Conservation (phyloP, 768 basidiomycete genomes). For the Lyophyllum decastes region DNA sequence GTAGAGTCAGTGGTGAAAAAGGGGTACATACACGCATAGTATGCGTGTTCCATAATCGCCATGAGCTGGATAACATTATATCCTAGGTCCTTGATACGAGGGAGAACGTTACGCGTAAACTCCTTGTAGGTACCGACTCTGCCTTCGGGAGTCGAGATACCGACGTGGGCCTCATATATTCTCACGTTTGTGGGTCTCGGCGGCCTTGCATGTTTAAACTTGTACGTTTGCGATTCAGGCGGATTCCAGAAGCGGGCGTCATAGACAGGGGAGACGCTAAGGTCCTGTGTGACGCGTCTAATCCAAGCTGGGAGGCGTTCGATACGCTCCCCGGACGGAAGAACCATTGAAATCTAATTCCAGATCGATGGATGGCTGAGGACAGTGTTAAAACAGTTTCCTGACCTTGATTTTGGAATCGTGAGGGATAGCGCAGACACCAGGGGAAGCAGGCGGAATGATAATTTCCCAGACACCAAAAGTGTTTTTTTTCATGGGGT, state of each 20-base stretch:
- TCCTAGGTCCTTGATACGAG: slow-evolving; percentile 86
- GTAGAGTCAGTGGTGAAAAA: neutral
- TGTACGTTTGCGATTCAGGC: slow-evolving; percentile 65
- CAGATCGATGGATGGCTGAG: slow-evolving; percentile 2
- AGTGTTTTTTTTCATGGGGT: slow-evolving; percentile 81
- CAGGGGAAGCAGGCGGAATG: slow-evolving; percentile 65
- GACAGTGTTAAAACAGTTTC: neutral
- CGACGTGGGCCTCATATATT: slow-evolving; percentile 98
- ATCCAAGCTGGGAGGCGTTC: slow-evolving; percentile 97
- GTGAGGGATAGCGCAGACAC: slow-evolving; percentile 85
- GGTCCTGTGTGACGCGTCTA: slow-evolving; percentile 91
- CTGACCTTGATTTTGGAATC: slow-evolving; percentile 92
- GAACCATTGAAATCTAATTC: slow-evolving; percentile 86
- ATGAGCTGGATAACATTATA: slow-evolving; percentile 98
- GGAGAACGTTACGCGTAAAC: slow-evolving; percentile 83
- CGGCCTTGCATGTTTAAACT: slow-evolving; percentile 79
- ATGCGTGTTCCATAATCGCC: slow-evolving; percentile 98
- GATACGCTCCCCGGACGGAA: slow-evolving; percentile 76
- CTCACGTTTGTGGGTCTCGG: slow-evolving; percentile 64
- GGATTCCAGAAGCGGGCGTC: slow-evolving; percentile 99
- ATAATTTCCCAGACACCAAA: slow-evolving; percentile 92
- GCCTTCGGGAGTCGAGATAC: slow-evolving; percentile 87
- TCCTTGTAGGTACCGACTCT: slow-evolving; percentile 96
- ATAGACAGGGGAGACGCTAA: slow-evolving; percentile 85
- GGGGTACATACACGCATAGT: slow-evolving; percentile 83